A percentile compares a stretch with the other conserved stretches of the same genome.
phyloP scores from a whole-genome alignment of 768 basidiomycete genomes.

The Kondoa malvinella region DNA sequence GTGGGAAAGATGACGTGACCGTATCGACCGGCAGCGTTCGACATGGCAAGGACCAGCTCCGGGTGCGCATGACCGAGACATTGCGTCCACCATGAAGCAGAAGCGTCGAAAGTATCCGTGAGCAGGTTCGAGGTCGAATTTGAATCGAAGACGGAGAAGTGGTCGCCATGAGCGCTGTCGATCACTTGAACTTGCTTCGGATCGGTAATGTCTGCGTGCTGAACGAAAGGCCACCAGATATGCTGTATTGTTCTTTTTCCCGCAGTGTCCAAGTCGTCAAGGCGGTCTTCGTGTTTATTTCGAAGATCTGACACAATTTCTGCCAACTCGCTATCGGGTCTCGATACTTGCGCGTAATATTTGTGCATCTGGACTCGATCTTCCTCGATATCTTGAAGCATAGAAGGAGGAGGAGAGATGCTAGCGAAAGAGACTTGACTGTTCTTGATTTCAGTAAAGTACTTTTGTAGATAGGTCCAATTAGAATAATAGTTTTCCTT shows the following conservation, averaged over 20 bases:
- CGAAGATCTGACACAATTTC: constrained; percentile 46
- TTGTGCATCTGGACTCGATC: constrained; percentile 44
- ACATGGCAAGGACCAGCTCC: constrained; percentile 64
- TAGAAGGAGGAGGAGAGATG: constrained; percentile 30
- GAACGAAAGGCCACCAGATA: constrained; percentile 97
- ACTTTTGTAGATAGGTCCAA: constrained; percentile 58
- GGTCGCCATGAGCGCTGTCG: constrained; percentile 73
- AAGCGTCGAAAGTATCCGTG: constrained; percentile 53
- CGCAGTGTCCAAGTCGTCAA: constrained; percentile 62
- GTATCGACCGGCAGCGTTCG: constrained; percentile 75
- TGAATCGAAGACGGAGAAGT: constrained; percentile 50
- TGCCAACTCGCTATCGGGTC: constrained; percentile 33
- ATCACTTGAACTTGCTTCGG: constrained; percentile 69
- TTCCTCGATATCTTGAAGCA: constrained; percentile 25
- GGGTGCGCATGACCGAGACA: constrained; percentile 67
- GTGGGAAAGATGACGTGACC: constrained; percentile 95
- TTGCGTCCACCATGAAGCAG: constrained; percentile 98
- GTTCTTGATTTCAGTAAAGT: constrained; percentile 56
- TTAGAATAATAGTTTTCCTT: constrained; percentile 75
- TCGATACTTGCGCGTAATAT: constrained; percentile 45
- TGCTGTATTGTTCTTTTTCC: constrained; percentile 54
- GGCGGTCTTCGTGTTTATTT: constrained; percentile 44
- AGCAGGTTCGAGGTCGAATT: background rate
- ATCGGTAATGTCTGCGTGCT: constrained; percentile 55
- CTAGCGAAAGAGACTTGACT: constrained; percentile 28